Evolutionary conservation across 164 flowering plant species (phyloP).

Genomic region (Stephania japonica): DNA sequence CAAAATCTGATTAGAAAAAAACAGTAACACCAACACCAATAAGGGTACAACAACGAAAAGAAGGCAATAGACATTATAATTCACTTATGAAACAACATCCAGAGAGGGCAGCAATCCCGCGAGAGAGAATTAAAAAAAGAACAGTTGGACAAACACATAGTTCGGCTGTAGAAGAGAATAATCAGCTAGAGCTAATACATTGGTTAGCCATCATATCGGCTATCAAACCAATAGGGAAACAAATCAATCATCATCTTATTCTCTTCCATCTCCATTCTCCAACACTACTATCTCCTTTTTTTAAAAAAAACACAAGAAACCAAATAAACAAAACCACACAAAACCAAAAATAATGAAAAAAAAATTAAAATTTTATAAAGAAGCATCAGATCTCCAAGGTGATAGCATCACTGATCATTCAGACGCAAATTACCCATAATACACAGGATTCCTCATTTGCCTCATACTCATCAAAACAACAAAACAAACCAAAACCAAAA

Average conservation of each 20-base stretch:
- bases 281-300: not conserved
- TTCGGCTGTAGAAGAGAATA: not conserved
- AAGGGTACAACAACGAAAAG: too few relatives aligned
- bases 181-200: constrained; percentile 20
- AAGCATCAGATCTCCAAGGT: constrained; percentile 15
- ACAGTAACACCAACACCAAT: too few relatives aligned
- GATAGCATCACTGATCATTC: constrained; percentile 11
- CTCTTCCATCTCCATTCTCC: not conserved
- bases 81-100: too few relatives aligned
- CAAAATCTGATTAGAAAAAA: too few relatives aligned
- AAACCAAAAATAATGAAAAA: not conserved
- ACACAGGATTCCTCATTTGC: constrained; percentile 13
- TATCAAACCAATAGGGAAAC: constrained; percentile 18
- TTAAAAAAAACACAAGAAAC: not conserved
- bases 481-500: not conserved
- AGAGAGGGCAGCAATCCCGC: too few relatives aligned
- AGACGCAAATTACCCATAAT: constrained; percentile 16
- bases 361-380: not conserved
- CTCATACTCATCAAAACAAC: not conserved
- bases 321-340: too few relatives aligned
- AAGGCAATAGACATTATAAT: too few relatives aligned
- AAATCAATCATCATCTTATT: constrained; percentile 10
- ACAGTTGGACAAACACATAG: not conserved
- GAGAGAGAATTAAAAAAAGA: too few relatives aligned
- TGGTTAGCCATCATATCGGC: constrained; percentile 13